These are phyloP conservation scores for Erythrophleum ivorense DNA, from an alignment of 331 rosid species.

Conservation along the genomic window DNA sequence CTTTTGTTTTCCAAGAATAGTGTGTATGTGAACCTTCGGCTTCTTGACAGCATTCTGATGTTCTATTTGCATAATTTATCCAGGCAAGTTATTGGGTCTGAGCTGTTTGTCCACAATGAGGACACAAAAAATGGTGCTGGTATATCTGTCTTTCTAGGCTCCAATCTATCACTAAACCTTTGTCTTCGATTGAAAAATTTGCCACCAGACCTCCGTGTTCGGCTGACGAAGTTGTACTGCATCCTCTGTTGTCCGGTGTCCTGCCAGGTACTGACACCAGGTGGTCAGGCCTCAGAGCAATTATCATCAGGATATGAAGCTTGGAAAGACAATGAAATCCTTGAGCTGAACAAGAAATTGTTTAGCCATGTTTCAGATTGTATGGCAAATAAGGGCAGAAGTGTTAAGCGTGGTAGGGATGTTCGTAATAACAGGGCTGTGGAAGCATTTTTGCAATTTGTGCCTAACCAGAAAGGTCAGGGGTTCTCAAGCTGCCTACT, in stretches of 20 bases:
- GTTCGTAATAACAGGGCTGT: slow-evolving; percentile 32
- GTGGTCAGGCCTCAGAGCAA: slow-evolving; percentile 22
- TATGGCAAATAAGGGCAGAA: slow-evolving; percentile 1
- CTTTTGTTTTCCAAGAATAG: background rate
- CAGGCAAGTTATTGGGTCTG: slow-evolving; percentile 65
- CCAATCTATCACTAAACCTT: slow-evolving; percentile 53
- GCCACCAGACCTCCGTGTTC: slow-evolving; percentile 36
- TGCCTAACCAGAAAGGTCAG: slow-evolving; percentile 61
- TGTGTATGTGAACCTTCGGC: background rate
- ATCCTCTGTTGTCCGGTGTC: slow-evolving; percentile 50
- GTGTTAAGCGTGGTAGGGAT: slow-evolving; percentile 22
- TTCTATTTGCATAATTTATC: slow-evolving; percentile 30
- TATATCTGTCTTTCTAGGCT: slow-evolving; percentile 46
- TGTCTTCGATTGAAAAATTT: slow-evolving; percentile 66
- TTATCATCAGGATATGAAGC: slow-evolving; percentile 32
- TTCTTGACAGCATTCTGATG: background rate
- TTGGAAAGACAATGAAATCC: slow-evolving; percentile 56
- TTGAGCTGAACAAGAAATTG: slow-evolving; percentile 54
- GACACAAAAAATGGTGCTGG: slow-evolving; percentile 38
- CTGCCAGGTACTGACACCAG: slow-evolving; percentile 33
- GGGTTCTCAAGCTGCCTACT: slow-evolving; percentile 74
- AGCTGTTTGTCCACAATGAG: slow-evolving; percentile 51
- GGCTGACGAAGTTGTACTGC: slow-evolving; percentile 51
- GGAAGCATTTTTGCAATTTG: slow-evolving; percentile 43
- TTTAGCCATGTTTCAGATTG: slow-evolving; percentile 43